Conservation (phyloP, 1,139 yeast species). For the Suhomyces kunorum region DNA sequence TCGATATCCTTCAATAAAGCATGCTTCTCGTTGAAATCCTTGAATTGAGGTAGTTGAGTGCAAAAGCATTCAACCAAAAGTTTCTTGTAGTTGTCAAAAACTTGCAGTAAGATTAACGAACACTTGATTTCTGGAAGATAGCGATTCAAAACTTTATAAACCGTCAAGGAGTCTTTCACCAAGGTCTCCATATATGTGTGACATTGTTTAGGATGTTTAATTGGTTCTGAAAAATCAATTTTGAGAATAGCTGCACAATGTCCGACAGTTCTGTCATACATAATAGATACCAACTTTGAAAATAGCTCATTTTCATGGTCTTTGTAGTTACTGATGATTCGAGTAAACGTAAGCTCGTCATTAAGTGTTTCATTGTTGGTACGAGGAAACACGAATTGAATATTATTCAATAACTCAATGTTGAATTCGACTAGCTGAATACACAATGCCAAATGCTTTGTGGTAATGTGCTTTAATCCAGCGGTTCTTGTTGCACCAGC, state of each 20-base stretch:
- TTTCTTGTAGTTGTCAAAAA: conserved; percentile 62
- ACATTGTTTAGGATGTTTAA: conserved; percentile 45
- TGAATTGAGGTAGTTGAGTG: conserved; percentile 51
- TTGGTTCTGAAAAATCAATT: conserved; percentile 53
- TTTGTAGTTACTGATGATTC: conserved; percentile 39
- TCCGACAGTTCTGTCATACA: conserved; percentile 61
- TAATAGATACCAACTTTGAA: conserved; percentile 63
- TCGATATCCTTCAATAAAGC: conserved; percentile 62
- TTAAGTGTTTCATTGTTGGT: background rate
- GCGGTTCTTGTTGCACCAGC: conserved; percentile 81
- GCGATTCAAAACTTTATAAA: conserved; percentile 59
- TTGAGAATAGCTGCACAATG: conserved; percentile 50
- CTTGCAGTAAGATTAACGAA: conserved; percentile 51
- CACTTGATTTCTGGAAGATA: conserved; percentile 58
- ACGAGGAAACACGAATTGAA: conserved; percentile 22
- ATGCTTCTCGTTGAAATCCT: conserved; percentile 55
- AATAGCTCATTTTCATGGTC: conserved; percentile 71
- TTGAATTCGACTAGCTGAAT: conserved; percentile 56
- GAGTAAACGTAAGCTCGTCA: conserved; percentile 42
- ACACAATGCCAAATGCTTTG: conserved; percentile 70
- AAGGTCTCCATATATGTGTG: conserved; percentile 67
- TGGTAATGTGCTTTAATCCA: conserved; percentile 72
- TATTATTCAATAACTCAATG: conserved; percentile 26
- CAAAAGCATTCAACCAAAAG: conserved; percentile 56
- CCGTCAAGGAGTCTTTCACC: conserved; percentile 66